Evolutionary conservation across 108 stramenopile species (phyloP), one percentile per base, ranked within the genome.

Genomic region (Chaetoceros tenuissimus): DNA sequence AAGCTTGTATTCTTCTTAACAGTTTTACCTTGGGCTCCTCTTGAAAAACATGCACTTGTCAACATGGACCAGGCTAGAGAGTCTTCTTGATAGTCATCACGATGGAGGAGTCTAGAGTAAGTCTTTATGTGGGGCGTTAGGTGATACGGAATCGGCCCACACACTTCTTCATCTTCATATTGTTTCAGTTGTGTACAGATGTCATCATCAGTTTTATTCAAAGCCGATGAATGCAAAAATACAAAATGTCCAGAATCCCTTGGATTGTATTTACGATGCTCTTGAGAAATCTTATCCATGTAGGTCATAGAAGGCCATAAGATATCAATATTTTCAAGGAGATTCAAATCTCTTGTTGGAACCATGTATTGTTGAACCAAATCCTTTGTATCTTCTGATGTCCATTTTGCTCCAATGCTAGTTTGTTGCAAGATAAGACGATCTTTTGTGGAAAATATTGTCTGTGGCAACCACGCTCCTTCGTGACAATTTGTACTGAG

Each of bases 1-100:
- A 50, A 47, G 18, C 57, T 53, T 21, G 22, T 20, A 29, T 19
- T 53, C 44, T 71, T 29, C 1, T 49, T 63, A n/a, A 62, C 60
- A 1, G 65, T 54, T 27, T 67, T 69, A 1, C 89, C 89, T 51
- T 91, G 89, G 31, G 89, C 85, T 25, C 89, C 89, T 28, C 71
- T 67, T 0, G 89, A 87, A 22, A 91, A 69, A 48, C 89, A 85
- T 22, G 85, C 89, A 40, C 85, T 86, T 1, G 81, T 84, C 46
- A 91, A 64, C 51, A 91, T 60, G 44, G 86, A 82, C 81, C 81
- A 91, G 0, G 79, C 43, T 46, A 67, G 23, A 18, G 26, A 47
- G 31, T 53, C 43, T 31, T 48, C 31, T 46, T 78, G 46, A 13
- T 50, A 58, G 2, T 59, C 0, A 20, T 21, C 24, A 34, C 57